Percentiles rank a stretch among this genome's conserved stretches.
phyloP scores from a whole-genome alignment of 495 filamentous ascomycete genomes.

The Alectoria sarmentosa region DNA sequence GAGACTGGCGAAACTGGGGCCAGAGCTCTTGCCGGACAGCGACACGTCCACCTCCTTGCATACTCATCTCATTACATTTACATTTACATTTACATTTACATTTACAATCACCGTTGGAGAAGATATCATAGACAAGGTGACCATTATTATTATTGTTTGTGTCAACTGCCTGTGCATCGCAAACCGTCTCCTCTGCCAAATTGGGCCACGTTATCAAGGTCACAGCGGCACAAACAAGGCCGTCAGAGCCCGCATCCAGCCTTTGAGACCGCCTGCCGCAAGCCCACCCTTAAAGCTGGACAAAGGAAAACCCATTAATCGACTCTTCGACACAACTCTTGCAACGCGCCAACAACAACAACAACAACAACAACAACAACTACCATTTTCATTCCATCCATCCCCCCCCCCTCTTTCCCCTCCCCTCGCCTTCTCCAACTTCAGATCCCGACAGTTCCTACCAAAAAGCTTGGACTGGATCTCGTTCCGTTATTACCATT shows the following conservation, averaged over 20 bases:
- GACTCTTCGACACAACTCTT: too few relatives aligned
- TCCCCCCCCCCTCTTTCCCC: too few relatives aligned
- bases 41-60: conserved; percentile 2
- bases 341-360: not conserved
- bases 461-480: not conserved
- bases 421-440: not conserved
- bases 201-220: conserved; percentile 11
- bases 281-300: conserved; percentile 24
- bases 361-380: too few relatives aligned
- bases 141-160: too few relatives aligned
- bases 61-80: too few relatives aligned
- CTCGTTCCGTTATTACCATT: not conserved
- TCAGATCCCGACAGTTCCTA: not conserved
- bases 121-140: too few relatives aligned
- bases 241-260: conserved; percentile 24
- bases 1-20: conserved; percentile 19
- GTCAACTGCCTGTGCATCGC: not conserved
- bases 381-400: too few relatives aligned
- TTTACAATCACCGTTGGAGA: not conserved
- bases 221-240: conserved; percentile 17
- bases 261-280: conserved; percentile 25
- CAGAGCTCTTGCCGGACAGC: conserved; percentile 8
- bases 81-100: not conserved
- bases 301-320: too few relatives aligned
- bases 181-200: conserved; percentile 2